Evolutionary conservation across 2,329 filamentous ascomycete species (phyloP), one percentile per base, ranked within the genome.

Genomic region (Penicillium polonicum): DNA sequence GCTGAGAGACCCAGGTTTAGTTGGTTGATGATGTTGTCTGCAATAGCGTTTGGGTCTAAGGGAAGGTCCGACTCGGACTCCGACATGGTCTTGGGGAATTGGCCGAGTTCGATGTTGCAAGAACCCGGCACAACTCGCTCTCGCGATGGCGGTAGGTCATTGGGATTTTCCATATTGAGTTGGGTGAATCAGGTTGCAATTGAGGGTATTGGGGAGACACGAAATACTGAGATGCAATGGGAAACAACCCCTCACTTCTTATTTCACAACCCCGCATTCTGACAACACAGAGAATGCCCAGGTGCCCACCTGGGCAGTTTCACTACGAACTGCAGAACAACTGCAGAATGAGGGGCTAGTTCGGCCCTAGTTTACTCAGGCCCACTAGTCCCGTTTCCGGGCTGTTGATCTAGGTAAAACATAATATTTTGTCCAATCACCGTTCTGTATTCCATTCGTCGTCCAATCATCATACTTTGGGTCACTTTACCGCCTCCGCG

Each of bases 61-160:
- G 69, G 65, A 5, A 68, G 65, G 9, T 70, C 64, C 1, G 71
- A 65, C 43, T 70, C 64, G 3, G 69, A 66, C 8, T 71, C 65
- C 2, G 71, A 65, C 45, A 68, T 65, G 0, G 76, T 74, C 49
- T 63, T 57, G 5, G 80, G 80, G 70, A 79, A 80, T 53, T 67
- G 61, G 23, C 74, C 75, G 1, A 80, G 60, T 1, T 77, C 72
- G 21, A 78, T 76, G 65, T 86, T 85, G 68, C 81, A 69, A 0
- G 84, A 87, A 51, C 84, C 85, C 0, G 81, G 78, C 64, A 78
- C 76, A 42, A 77, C 70, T 21, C 79, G 75, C 44, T 80, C 70
- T 58, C 74, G 73, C 1, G 79, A 80, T 6, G 63, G 64, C 6
- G 19, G 5, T 19, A 27, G 2, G 2, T 45, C 31, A 33, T 21